A percentile compares a stretch with the other conserved stretches of the same genome.
These are phyloP conservation scores for Cucumis cinereus DNA, from an alignment of 306 rosid species.

Conservation along the genomic window DNA sequence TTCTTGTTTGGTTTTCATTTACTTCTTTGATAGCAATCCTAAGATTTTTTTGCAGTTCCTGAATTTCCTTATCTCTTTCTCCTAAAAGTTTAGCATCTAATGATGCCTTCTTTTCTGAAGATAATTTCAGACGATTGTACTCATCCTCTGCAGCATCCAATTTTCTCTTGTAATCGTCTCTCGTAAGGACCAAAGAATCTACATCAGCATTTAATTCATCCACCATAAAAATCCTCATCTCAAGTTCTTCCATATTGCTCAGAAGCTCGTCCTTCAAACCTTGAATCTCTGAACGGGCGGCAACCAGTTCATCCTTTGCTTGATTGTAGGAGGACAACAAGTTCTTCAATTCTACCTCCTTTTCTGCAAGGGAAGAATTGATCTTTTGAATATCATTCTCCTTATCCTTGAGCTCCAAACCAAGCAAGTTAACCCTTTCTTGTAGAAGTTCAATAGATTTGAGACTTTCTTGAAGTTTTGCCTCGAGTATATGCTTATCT, in stretches of 20 bases:
- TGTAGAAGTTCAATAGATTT: conserved; percentile 21
- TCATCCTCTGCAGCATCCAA: conserved; percentile 28
- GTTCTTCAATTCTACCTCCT: conserved; percentile 50
- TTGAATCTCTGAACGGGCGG: conserved; percentile 37
- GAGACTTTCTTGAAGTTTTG: conserved; percentile 20
- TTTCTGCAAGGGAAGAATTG: conserved; percentile 48
- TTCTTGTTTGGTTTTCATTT: conserved; percentile 21
- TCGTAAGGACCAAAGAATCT: conserved; percentile 34
- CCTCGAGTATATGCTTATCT: conserved; percentile 42
- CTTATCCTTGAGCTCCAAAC: conserved; percentile 42
- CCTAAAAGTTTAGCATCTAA: conserved; percentile 39
- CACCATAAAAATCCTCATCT: conserved; percentile 33
- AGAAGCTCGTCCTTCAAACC: conserved; percentile 42
- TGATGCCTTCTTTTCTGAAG: conserved; percentile 44
- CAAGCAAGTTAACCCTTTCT: conserved; percentile 37
- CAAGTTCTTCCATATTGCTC: conserved; percentile 39
- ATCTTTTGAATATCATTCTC: conserved; percentile 39
- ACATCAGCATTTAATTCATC: conserved; percentile 38
- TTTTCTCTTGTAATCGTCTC: conserved; percentile 32
- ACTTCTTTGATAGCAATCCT: conserved; percentile 28
- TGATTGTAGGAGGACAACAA: conserved; percentile 32
- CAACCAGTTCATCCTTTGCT: conserved; percentile 36
- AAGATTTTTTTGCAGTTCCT: conserved; percentile 37
- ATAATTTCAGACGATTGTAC: conserved; percentile 36
- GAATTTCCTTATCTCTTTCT: conserved; percentile 54